Evolutionary conservation across 2,329 filamentous ascomycete species (phyloP).

Genomic region (Colletotrichum neosansevieriae): DNA sequence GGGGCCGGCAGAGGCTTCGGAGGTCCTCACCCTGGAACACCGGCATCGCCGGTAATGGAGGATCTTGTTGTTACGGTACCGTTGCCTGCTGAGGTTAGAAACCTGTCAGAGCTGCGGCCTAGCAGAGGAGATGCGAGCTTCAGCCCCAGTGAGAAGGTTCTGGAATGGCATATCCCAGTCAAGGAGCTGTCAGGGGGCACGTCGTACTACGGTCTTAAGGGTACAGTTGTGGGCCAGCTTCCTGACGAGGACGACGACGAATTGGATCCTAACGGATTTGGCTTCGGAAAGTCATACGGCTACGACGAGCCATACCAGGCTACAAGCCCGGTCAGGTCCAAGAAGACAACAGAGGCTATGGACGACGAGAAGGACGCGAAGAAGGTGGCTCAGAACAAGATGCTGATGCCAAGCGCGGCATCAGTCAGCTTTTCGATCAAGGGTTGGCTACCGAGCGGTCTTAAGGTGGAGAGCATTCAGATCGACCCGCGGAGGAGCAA

Average conservation of each 20-base stretch:
- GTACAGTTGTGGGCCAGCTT: conserved; percentile 79
- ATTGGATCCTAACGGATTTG: conserved; percentile 64
- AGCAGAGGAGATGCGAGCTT: conserved; percentile 87
- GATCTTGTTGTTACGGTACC: conserved; percentile 84
- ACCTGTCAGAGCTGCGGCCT: conserved; percentile 83
- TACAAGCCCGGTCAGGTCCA: conserved; percentile 50
- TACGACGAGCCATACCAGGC: conserved; percentile 70
- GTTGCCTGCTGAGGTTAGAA: conserved; percentile 82
- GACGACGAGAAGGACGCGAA: conserved; percentile 64
- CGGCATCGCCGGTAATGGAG: conserved; percentile 74
- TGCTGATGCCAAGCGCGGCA: conserved; percentile 83
- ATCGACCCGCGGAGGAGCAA: conserved; percentile 83
- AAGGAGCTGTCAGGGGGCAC: conserved; percentile 79
- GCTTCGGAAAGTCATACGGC: conserved; percentile 63
- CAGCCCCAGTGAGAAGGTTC: conserved; percentile 74
- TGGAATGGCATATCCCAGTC: conserved; percentile 86
- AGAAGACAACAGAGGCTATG: conserved; percentile 47
- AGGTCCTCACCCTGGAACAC: conserved; percentile 63
- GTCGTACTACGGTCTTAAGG: conserved; percentile 79
- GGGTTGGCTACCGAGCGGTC: conserved; percentile 75
- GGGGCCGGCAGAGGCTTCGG: conserved; percentile 56
- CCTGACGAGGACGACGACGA: conserved; percentile 62
- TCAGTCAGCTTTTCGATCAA: conserved; percentile 79
- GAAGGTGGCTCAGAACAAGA: conserved; percentile 75
- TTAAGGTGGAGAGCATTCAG: conserved; percentile 76